Base-by-base conservation (phyloP, 225 moss, liverwort and hornwort species). In the Ulota crispa region DNA sequence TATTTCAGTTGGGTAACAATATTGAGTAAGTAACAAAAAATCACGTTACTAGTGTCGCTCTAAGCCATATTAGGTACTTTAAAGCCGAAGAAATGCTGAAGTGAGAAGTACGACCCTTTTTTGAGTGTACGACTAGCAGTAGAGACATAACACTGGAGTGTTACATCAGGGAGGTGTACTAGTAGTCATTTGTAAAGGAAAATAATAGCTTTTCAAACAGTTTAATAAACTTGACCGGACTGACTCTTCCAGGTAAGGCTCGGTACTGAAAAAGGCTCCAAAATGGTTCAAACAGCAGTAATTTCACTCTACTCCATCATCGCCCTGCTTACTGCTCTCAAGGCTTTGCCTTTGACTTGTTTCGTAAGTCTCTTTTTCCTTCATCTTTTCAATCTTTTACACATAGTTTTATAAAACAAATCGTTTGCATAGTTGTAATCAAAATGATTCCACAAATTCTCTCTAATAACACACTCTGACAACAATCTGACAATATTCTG, bases 181-280 rank as follows among this genome's bases (percentile, higher is more conserved):
- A 50, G 50, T 26, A 3, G 34, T 24, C 24, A 14, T 26, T 12
- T 41, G 6, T 69, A 69, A 16, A 50, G 9, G 42, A 21, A 20
- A 27, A 6, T 19, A 36, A 20, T 27, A 23, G 7, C 6, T 63
- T 16, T 50, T 50, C 5, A 50, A 36, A 1, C 54, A 57, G 11
- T 43, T 68, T 30, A 18, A 41, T 34, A 63, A 4, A 41, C n/a
- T 34, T 68, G 39, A 74, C 3, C 37, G 18, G 24, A 68, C 6
- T 28, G 18, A 14, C 27, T 18, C 27, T 54, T 73, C 15, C 74
- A 96, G 94, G 96, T 98, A 34, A 86, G 87, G 68, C 79, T 98
- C 30, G 98, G 98, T 55, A 95, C 98, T 19, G 87, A 91, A 79
- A 92, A 89, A 59, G 95, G 92, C 83, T 91, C 95, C 13, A 86